phyloP scores from a whole-genome alignment of 2,329 filamentous ascomycete genomes.

The Fusarium penzigii region DNA sequence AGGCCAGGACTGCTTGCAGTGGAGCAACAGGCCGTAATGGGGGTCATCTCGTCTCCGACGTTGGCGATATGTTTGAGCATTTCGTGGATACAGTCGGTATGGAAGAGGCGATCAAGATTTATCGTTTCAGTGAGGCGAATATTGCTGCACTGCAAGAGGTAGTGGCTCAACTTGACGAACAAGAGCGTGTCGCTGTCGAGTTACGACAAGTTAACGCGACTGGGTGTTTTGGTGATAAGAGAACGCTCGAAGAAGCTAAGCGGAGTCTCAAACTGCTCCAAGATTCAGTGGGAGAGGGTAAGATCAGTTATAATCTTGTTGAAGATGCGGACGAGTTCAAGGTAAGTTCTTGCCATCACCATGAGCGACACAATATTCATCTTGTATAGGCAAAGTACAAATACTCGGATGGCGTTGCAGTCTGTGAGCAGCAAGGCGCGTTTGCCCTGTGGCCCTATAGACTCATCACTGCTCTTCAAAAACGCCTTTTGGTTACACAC shows the following conservation, averaged over 20 bases:
- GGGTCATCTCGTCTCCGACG: slow-evolving; percentile 28
- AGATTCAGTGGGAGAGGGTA: not conserved
- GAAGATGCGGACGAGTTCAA: slow-evolving; percentile 1
- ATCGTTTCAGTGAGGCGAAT: slow-evolving; percentile 37
- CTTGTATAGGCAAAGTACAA: not conserved
- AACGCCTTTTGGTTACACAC: slow-evolving; percentile 34
- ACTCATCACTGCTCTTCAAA: slow-evolving; percentile 43
- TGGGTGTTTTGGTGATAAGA: not conserved
- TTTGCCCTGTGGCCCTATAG: slow-evolving; percentile 50
- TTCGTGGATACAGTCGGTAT: slow-evolving; percentile 32
- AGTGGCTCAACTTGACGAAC: slow-evolving; percentile 1
- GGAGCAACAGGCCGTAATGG: slow-evolving; percentile 33
- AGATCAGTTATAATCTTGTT: not conserved
- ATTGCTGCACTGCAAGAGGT: slow-evolving; percentile 2
- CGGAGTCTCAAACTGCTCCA: slow-evolving; percentile 1
- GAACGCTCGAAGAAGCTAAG: not conserved
- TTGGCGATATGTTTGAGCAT: slow-evolving; percentile 38
- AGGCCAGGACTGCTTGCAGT: slow-evolving; percentile 26
- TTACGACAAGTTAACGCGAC: slow-evolving; percentile 7
- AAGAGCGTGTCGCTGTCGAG: slow-evolving; percentile 2
- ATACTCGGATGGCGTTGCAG: slow-evolving; percentile 15
- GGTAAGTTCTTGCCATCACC: slow-evolving; percentile 1
- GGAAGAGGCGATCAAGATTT: slow-evolving; percentile 41
- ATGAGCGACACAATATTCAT: not conserved
- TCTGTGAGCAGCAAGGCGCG: slow-evolving; percentile 40